Percentiles rank a stretch among this genome's conserved stretches.
phyloP scores from a whole-genome alignment of 768 basidiomycete species.

The Agrocybe praecox region DNA sequence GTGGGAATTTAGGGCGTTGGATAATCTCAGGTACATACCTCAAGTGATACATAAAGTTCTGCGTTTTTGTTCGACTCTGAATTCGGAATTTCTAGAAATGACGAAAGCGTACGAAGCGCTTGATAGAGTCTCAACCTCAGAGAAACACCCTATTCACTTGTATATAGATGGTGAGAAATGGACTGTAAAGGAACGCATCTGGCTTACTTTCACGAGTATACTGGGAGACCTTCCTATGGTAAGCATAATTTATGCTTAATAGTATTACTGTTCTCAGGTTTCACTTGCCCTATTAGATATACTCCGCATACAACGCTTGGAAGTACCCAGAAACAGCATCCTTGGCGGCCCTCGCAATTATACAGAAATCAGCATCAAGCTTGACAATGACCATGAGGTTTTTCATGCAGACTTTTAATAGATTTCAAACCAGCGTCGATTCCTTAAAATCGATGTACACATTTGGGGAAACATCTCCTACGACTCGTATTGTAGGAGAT shows the following conservation, averaged over 20 bases:
- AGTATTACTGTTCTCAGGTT: too few species aligned
- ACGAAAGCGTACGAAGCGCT: constrained; percentile 22
- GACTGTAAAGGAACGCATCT: too few species aligned
- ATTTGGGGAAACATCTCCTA: too few species aligned
- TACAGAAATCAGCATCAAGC: constrained; percentile 36
- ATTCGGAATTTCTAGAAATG: constrained; percentile 33
- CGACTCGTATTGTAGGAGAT: too few species aligned
- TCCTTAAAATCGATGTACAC: constrained; percentile 35
- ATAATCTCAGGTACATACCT: constrained; percentile 36
- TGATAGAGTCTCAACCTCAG: constrained; percentile 20
- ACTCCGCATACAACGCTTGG: constrained; percentile 34
- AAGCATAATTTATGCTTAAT: too few species aligned
- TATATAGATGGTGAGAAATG: too few species aligned
- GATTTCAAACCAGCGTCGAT: constrained; percentile 24
- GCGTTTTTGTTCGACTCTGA: too few species aligned
- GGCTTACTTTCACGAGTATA: too few species aligned
- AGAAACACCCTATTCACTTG: constrained; percentile 22
- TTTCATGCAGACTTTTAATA: constrained; percentile 14
- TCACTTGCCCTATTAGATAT: constrained; percentile 38
- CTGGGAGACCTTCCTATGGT: constrained; percentile 36
- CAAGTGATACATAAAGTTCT: too few species aligned
- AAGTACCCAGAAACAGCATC: constrained; percentile 36
- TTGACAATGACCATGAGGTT: constrained; percentile 31
- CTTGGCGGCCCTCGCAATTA: constrained; percentile 38
- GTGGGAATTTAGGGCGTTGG: constrained; percentile 32